Evolutionary conservation across 331 rosid species (phyloP), one percentile per base, ranked within the genome.

Genomic region (Rhamnella rubrinervis): DNA sequence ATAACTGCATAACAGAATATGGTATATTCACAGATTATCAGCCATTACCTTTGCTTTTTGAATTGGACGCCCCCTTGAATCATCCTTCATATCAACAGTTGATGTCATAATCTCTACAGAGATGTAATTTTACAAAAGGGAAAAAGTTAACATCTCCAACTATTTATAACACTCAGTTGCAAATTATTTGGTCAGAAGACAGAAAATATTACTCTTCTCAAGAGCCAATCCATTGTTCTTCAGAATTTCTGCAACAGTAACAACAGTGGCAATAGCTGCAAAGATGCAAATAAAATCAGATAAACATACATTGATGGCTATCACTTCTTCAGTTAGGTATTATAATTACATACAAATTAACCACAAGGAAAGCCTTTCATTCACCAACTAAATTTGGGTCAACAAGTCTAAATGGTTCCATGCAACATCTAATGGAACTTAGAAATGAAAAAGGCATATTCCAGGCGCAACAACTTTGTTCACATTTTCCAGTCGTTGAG

Each of bases 181-280:
- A 56, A 57, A 25, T 38, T 21, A 16, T 39, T 4, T 18, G 18
- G 9, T 19, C 6, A 49, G 12, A 17, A 38, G 44, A 8, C 14
- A 12, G 15, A 39, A 67, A 52, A 28, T 19, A 91, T 83, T 60
- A 88, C 97, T 91, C 86, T 86, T 91, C 79, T 91, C 97, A 65
- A 86, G 71, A 71, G 96, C 97, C 71, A 91, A 84, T 63, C 95
- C 97, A 31, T 88, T 88, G 78, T 91, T 88, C 64, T 91, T 91
- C 85, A 91, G 74, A 57, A 91, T 91, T 85, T 91, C 97, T 23
- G 97, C 96, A 58, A 88, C 86, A 12, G 96, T 88, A 18, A 88
- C 97, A 59, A 91, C 97, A 0, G 97, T 88, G 55, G 96, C 96
- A 82, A 91, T 88, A 44, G 97, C 97, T 91, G 89, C 77, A 72